Conservation (phyloP, 139 green algal species). For the Micromonas commoda region DNA sequence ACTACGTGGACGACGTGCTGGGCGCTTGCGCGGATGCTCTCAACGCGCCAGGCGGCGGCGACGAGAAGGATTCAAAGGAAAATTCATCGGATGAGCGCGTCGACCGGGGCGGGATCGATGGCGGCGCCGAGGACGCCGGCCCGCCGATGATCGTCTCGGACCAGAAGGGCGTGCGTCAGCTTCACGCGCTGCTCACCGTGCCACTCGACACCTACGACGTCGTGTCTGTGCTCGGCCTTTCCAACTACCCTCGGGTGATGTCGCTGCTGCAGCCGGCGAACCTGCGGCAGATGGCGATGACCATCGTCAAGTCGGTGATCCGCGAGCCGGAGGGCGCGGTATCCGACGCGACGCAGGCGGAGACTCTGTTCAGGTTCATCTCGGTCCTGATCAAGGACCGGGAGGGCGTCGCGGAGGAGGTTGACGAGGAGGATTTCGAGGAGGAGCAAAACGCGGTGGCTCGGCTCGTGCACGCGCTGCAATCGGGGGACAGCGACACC, state of each 20-base stretch:
- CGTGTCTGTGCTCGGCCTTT: constrained; percentile 65
- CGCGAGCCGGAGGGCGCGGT: constrained; percentile 40
- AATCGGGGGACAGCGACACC: constrained; percentile 40
- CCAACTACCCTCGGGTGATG: constrained; percentile 73
- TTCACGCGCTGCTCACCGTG: constrained; percentile 69
- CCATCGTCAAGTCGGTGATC: constrained; percentile 59
- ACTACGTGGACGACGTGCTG: constrained; percentile 64
- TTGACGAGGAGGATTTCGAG: constrained; percentile 52
- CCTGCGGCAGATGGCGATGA: constrained; percentile 70
- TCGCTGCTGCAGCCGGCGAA: constrained; percentile 57
- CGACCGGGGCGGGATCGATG: neutral
- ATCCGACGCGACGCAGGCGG: constrained; percentile 41
- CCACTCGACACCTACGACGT: constrained; percentile 74
- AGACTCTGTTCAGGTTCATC: constrained; percentile 43
- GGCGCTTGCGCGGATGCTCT: constrained; percentile 45
- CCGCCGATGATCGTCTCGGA: constrained; percentile 21
- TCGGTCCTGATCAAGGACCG: constrained; percentile 2
- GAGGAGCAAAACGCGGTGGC: constrained; percentile 85
- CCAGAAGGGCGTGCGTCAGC: constrained; percentile 57
- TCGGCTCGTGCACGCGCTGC: constrained; percentile 76
- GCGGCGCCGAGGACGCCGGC: neutral
- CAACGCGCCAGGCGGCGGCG: neutral
- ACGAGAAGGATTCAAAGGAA: neutral
- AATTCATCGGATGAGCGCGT: constrained; percentile 3
- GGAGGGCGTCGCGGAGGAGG: neutral